These are phyloP conservation scores for Lenzites betulinus DNA, from an alignment of 768 basidiomycete species.

Conservation along the genomic window DNA sequence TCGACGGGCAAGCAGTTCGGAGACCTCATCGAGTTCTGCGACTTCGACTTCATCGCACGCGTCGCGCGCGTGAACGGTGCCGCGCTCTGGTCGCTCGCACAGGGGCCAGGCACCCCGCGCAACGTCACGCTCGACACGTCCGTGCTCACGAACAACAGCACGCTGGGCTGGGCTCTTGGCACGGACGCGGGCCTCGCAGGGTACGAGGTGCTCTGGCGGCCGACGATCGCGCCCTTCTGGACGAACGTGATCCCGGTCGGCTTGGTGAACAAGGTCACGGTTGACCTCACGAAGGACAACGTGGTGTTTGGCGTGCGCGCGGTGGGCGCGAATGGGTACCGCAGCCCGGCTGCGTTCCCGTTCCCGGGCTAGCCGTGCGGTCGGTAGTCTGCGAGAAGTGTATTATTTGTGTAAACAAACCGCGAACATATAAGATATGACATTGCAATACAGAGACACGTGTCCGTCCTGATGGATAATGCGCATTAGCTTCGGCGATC, in stretches of 20 bases:
- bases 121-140: slow-evolving; percentile 48
- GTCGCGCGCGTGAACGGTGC: slow-evolving; percentile 56
- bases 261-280: slow-evolving; percentile 41
- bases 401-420: neutral
- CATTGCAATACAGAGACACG: neutral
- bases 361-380: slow-evolving; percentile 20
- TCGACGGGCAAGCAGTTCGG: slow-evolving; percentile 55
- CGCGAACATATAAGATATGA: neutral
- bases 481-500: neutral
- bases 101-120: slow-evolving; percentile 56
- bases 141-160: slow-evolving; percentile 57
- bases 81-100: slow-evolving; percentile 55
- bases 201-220: slow-evolving; percentile 55
- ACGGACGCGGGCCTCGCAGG: slow-evolving; percentile 40
- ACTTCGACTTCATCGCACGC: slow-evolving; percentile 53
- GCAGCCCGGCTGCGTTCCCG: slow-evolving; percentile 48
- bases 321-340: slow-evolving; percentile 53
- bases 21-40: slow-evolving; percentile 54
- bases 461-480: neutral
- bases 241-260: slow-evolving; percentile 52
- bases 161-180: slow-evolving; percentile 48
- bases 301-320: slow-evolving; percentile 50
- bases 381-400: neutral
- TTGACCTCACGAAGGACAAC: slow-evolving; percentile 53
- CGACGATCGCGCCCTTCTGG: slow-evolving; percentile 50